Evolutionary conservation across 2,329 filamentous ascomycete species (phyloP).

Genomic region (Aspergillus sp.): DNA sequence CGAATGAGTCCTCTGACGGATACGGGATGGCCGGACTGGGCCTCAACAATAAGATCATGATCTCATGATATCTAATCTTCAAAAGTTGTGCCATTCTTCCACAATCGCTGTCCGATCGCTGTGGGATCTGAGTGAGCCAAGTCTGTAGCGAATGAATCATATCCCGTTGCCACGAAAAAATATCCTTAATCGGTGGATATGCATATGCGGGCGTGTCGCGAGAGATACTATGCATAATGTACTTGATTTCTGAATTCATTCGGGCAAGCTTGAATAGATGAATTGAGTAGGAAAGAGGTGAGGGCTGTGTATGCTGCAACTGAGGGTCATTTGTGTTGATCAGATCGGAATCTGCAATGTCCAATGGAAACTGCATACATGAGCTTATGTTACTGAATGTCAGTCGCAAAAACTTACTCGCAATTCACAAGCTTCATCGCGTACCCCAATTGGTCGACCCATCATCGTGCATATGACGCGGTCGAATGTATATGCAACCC

Average conservation of each 20-base stretch:
- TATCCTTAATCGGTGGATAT: constrained; percentile 41
- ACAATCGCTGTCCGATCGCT: neutral
- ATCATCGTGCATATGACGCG: constrained; percentile 50
- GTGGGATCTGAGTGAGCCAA: constrained; percentile 38
- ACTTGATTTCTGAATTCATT: constrained; percentile 54
- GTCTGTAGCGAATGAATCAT: constrained; percentile 36
- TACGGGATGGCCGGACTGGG: constrained; percentile 49
- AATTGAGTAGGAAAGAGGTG: constrained; percentile 32
- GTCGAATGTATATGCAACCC: constrained; percentile 49
- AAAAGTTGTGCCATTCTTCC: constrained; percentile 26
- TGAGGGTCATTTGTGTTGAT: neutral
- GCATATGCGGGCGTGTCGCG: constrained; percentile 43
- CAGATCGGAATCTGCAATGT: constrained; percentile 7
- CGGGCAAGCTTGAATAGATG: constrained; percentile 40
- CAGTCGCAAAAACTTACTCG: constrained; percentile 28
- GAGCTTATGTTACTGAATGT: neutral
- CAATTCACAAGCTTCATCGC: constrained; percentile 51
- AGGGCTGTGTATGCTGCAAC: constrained; percentile 4
- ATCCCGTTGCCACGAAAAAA: constrained; percentile 42
- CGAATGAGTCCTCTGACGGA: constrained; percentile 36
- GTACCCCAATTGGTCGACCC: constrained; percentile 49
- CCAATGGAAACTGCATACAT: constrained; percentile 16
- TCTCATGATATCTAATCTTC: constrained; percentile 42
- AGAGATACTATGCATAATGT: constrained; percentile 49
- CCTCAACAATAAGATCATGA: constrained; percentile 45